Evolutionary conservation across 345 rosid species (phyloP).

Genomic region (Carallia brachiata): DNA sequence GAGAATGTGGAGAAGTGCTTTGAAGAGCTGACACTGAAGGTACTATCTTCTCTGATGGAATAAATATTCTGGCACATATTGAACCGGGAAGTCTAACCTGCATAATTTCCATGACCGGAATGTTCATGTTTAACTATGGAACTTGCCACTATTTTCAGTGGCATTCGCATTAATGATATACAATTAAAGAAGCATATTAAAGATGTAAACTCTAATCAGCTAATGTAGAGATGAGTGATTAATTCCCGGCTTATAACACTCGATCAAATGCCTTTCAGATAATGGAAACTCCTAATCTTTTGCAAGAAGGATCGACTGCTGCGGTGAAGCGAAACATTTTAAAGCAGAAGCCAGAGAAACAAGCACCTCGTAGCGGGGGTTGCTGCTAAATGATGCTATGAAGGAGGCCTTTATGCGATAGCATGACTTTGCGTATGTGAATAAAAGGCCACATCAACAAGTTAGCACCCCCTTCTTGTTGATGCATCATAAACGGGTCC

Average conservation of each 20-base stretch:
- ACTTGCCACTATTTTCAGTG: not conserved
- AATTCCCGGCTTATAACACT: constrained; percentile 3
- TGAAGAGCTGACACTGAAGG: constrained; percentile 87
- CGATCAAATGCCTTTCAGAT: constrained; percentile 42
- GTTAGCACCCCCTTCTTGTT: not conserved
- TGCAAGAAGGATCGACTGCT: constrained; percentile 81
- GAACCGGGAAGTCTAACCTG: not conserved
- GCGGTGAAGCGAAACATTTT: constrained; percentile 65
- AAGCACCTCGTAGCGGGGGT: constrained; percentile 28
- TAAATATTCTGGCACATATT: not conserved
- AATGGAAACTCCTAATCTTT: constrained; percentile 89
- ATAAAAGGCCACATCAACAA: not conserved
- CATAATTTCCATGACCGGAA: not conserved
- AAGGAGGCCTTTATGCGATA: not conserved
- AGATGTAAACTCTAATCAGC: not conserved
- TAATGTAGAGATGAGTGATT: no score
- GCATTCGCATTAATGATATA: not conserved
- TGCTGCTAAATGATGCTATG: constrained; percentile 43
- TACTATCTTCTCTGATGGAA: constrained; percentile 13
- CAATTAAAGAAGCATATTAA: not conserved
- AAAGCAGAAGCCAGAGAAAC: constrained; percentile 65
- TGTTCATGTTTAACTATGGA: not conserved
- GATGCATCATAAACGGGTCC: constrained; percentile 8
- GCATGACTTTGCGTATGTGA: not conserved
- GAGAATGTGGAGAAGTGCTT: constrained; percentile 87